Evolutionary conservation across 2,329 filamentous ascomycete genomes (phyloP).

Genomic region (Magnaporthales sp.): DNA sequence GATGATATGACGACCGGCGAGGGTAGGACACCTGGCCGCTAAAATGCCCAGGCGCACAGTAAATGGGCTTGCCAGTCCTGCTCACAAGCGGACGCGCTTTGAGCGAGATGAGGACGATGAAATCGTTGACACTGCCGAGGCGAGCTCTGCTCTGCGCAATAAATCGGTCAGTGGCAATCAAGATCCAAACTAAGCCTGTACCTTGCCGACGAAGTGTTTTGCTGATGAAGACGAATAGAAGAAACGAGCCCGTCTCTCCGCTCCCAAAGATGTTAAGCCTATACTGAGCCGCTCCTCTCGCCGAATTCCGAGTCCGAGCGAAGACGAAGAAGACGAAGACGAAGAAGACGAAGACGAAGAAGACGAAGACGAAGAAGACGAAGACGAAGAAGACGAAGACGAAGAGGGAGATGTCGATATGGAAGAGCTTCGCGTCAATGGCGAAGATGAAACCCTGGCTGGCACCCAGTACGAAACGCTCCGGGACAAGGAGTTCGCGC

Average conservation of each 20-base stretch:
- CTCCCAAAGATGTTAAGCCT: neutral
- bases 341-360: neutral
- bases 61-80: conserved; percentile 13
- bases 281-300: neutral
- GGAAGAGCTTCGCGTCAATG: conserved; percentile 11
- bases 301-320: neutral
- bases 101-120: conserved; percentile 24
- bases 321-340: neutral
- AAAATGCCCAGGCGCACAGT: conserved; percentile 20
- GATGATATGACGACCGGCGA: neutral
- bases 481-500: conserved; percentile 50
- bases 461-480: conserved; percentile 54
- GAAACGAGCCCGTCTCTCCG: conserved; percentile 17
- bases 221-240: conserved; percentile 11
- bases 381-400: neutral
- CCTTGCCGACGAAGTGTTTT: neutral
- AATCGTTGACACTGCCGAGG: conserved; percentile 25
- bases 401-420: neutral
- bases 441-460: conserved; percentile 26
- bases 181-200: neutral
- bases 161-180: conserved; percentile 25
- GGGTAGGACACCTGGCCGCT: neutral
- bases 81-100: conserved; percentile 33
- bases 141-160: conserved; percentile 30
- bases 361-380: neutral